Evolutionary conservation across 495 filamentous ascomycete genomes (phyloP).

Genomic region (Aspergillus funiculosus): DNA sequence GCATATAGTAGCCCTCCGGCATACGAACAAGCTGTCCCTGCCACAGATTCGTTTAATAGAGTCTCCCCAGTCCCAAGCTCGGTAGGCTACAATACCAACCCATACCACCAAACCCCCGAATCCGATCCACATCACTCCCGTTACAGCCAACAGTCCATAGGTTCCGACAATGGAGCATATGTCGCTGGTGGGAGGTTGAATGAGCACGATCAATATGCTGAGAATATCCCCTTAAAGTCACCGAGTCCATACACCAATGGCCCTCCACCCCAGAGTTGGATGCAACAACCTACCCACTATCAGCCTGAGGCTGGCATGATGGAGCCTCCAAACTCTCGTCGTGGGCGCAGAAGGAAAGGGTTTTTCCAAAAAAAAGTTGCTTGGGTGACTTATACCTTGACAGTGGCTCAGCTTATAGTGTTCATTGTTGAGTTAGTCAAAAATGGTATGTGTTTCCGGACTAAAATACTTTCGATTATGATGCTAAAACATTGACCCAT

Average conservation of each 20-base stretch:
- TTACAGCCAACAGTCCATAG: slow-evolving; percentile 39
- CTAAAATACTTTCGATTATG: not conserved
- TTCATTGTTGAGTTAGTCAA: slow-evolving; percentile 86
- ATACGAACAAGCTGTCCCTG: slow-evolving; percentile 38
- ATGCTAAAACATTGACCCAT: slow-evolving; percentile 15
- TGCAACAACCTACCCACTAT: slow-evolving; percentile 41
- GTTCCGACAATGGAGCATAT: slow-evolving; percentile 33
- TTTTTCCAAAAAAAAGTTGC: slow-evolving; percentile 61
- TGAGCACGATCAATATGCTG: slow-evolving; percentile 43
- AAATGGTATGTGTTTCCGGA: slow-evolving; percentile 58
- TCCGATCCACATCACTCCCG: slow-evolving; percentile 32
- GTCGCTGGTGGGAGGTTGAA: slow-evolving; percentile 27
- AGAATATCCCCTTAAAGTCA: slow-evolving; percentile 47
- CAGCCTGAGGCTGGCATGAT: slow-evolving; percentile 29
- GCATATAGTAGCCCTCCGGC: slow-evolving; percentile 42
- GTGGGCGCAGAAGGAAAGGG: slow-evolving; percentile 30
- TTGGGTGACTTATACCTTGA: slow-evolving; percentile 78
- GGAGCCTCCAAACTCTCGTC: slow-evolving; percentile 18
- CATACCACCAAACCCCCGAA: slow-evolving; percentile 24
- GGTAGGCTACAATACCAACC: slow-evolving; percentile 24
- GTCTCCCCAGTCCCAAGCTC: slow-evolving; percentile 26
- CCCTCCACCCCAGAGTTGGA: slow-evolving; percentile 29
- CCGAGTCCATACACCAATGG: slow-evolving; percentile 30
- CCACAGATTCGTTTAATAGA: slow-evolving; percentile 26
- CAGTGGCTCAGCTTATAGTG: slow-evolving; percentile 70